Evolutionary conservation across 169 alveolate genomes (phyloP).

Genomic region (Pseudocohnilembus persalinus): DNA sequence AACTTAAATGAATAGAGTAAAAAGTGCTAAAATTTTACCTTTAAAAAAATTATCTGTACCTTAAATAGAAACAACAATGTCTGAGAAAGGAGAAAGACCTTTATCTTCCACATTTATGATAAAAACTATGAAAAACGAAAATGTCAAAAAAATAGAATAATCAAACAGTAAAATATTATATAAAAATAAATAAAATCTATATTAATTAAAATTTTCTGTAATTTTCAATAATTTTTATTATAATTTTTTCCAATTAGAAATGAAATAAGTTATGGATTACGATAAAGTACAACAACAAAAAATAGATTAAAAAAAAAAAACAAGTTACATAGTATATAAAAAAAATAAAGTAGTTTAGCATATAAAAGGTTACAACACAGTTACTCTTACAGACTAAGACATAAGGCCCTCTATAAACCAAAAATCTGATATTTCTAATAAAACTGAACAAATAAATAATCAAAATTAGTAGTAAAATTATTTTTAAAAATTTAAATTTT

Average conservation of each 20-base stretch:
- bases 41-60: background rate
- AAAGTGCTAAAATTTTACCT: slow-evolving; percentile 10
- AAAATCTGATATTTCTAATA: too few species aligned
- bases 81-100: background rate
- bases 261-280: slow-evolving; percentile 18
- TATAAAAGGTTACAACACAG: slow-evolving; percentile 42
- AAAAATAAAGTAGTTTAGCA: slow-evolving; percentile 29
- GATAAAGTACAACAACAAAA: slow-evolving; percentile 19
- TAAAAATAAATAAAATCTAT: too few species aligned
- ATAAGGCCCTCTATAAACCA: slow-evolving; percentile 7
- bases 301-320: slow-evolving; percentile 25
- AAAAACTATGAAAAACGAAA: slow-evolving; percentile 11
- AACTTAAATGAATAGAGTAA: slow-evolving; percentile 9
- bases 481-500: too few species aligned
- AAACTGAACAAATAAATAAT: too few species aligned
- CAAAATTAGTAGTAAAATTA: too few species aligned
- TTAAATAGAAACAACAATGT: background rate
- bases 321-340: slow-evolving; percentile 13
- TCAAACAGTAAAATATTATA: slow-evolving; percentile 2
- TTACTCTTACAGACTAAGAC: slow-evolving; percentile 29
- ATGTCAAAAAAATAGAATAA: background rate
- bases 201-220: too few species aligned
- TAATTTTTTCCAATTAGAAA: slow-evolving; percentile 12
- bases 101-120: slow-evolving; percentile 8
- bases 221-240: background rate